Percentiles rank a stretch among this genome's conserved stretches.
Evolutionary conservation across 2,329 filamentous ascomycete species (phyloP).

Genomic region (Colletotrichum sp.): DNA sequence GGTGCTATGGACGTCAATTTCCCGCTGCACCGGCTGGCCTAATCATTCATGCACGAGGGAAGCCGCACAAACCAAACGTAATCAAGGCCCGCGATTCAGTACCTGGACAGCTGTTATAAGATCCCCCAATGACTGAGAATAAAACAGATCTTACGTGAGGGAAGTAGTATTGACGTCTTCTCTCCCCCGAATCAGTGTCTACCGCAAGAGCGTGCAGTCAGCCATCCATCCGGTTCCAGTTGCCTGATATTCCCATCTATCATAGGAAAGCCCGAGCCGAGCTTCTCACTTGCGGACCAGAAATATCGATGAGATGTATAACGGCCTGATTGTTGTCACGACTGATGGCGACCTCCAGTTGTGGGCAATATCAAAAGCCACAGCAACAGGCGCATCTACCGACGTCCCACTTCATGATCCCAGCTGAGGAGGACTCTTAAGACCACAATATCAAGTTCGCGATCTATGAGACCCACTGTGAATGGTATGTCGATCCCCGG

Average conservation of each 20-base stretch:
- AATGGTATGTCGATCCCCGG: neutral
- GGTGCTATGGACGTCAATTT: neutral
- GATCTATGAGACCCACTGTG: neutral
- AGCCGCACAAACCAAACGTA: neutral
- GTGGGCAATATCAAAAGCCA: neutral
- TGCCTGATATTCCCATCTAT: neutral
- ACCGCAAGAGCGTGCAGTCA: neutral
- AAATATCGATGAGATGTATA: neutral
- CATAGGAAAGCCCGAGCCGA: neutral
- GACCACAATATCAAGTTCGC: neutral
- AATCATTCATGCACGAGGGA: neutral
- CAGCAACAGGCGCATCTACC: neutral
- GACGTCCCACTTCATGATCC: neutral
- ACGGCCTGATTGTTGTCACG: neutral
- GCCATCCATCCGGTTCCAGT: neutral
- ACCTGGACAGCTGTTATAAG: neutral
- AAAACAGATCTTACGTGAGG: neutral
- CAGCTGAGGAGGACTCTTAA: neutral
- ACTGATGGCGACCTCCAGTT: neutral
- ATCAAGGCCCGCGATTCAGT: neutral
- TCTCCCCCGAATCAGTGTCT: neutral
- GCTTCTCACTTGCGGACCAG: neutral
- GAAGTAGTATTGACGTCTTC: neutral
- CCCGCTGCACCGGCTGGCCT: neutral
- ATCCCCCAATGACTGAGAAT: too few relatives aligned